Percentiles rank a stretch among this genome's conserved stretches.
Evolutionary conservation across 1,284 basidiomycete species (phyloP).

Genomic region (Melampsora larici-populina): DNA sequence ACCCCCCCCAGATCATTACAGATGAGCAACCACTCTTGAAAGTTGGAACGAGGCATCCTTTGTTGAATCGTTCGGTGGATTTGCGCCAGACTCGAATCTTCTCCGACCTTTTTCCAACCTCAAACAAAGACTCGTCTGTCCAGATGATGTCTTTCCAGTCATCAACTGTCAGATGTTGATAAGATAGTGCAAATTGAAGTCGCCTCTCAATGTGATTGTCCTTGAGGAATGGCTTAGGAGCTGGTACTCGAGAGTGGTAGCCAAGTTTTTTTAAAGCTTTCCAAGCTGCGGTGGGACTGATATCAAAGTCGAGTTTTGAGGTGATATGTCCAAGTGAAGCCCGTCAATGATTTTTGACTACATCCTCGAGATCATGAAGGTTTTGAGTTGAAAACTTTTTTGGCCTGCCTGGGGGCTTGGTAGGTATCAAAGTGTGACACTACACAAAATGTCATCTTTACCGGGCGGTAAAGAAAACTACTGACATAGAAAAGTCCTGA

Average conservation of each 20-base stretch:
- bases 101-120: conserved; percentile 9
- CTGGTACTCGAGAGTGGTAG: not conserved
- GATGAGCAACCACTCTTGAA: conserved; percentile 5
- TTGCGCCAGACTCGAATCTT: not conserved
- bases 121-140: conserved; percentile 19
- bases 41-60: not conserved
- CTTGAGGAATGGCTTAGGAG: conserved; percentile 7
- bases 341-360: too few relatives aligned
- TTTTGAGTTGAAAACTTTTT: too few relatives aligned
- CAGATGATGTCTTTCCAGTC: conserved; percentile 20
- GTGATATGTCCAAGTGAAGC: too few relatives aligned
- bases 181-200: conserved; percentile 10
- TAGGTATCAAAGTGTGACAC: too few relatives aligned
- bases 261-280: too few relatives aligned
- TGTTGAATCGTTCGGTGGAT: not conserved
- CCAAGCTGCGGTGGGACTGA: too few relatives aligned
- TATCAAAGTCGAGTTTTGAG: too few relatives aligned
- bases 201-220: not conserved
- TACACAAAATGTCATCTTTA: too few relatives aligned
- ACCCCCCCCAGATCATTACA: not conserved
- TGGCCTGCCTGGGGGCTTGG: too few relatives aligned
- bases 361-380: too few relatives aligned
- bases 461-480: too few relatives aligned
- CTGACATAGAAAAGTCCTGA: too few relatives aligned
- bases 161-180: not conserved